A percentile compares a stretch with the other conserved stretches of the same genome.
Conservation (phyloP, 371 early-diverging fungal species). For the Vairimorpha ceranae region DNA sequence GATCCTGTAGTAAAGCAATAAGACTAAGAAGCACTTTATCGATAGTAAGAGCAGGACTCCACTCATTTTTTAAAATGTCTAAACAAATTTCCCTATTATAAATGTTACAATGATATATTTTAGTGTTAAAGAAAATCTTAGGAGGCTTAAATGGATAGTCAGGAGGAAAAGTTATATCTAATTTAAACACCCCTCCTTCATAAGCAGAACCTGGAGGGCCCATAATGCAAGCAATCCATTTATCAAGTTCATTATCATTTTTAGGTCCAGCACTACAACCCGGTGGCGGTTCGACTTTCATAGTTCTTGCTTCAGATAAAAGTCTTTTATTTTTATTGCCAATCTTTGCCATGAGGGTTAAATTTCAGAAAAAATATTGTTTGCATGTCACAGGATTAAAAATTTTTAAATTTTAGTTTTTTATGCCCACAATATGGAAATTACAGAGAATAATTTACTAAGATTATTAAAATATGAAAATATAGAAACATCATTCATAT, state of each 20-base stretch:
- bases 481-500: background rate
- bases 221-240: constrained; percentile 69
- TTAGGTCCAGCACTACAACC: constrained; percentile 68
- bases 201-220: constrained; percentile 76
- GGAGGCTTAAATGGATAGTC: constrained; percentile 97
- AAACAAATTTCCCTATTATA: constrained; percentile 81
- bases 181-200: constrained; percentile 76
- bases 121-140: constrained; percentile 79
- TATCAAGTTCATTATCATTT: constrained; percentile 67
- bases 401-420: background rate
- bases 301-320: constrained; percentile 68
- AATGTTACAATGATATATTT: constrained; percentile 90
- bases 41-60: constrained; percentile 95
- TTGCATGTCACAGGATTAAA: background rate
- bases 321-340: constrained; percentile 53
- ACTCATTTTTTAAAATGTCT: constrained; percentile 94
- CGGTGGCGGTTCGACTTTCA: constrained; percentile 67
- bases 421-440: background rate
- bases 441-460: background rate
- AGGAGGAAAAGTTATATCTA: constrained; percentile 76
- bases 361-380: background rate
- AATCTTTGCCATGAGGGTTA: constrained; percentile 9
- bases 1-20: constrained; percentile 84
- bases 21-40: constrained; percentile 86
- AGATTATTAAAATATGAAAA: constrained; percentile 1